A percentile compares a stretch with the other conserved stretches of the same genome.
Conservation (phyloP, 345 rosid genomes). For the Eucalyptus leucophloia region DNA sequence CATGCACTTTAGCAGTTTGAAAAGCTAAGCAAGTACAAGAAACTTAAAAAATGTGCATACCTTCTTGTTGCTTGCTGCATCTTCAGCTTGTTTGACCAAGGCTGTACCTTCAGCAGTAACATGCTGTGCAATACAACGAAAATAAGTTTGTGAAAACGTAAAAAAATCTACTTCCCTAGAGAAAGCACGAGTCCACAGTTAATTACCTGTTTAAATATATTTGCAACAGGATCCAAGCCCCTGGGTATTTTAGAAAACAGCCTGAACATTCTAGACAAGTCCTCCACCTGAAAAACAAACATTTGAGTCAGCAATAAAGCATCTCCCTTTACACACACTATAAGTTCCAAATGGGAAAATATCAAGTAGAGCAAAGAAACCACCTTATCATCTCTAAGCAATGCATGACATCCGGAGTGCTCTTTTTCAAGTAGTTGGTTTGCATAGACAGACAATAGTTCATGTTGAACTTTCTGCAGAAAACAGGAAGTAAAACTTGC, state of each 20-base stretch:
- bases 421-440: slow-evolving; percentile 45
- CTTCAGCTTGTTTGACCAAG: slow-evolving; percentile 66
- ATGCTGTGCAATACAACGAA: slow-evolving; percentile 17
- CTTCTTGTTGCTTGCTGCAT: slow-evolving; percentile 41
- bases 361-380: neutral
- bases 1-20: neutral
- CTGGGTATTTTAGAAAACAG: slow-evolving; percentile 38
- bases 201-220: slow-evolving; percentile 47
- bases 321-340: neutral
- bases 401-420: slow-evolving; percentile 46
- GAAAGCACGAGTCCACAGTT: neutral
- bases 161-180: neutral
- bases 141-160: neutral
- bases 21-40: neutral
- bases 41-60: neutral
- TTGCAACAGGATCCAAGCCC: slow-evolving; percentile 52
- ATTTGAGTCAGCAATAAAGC: neutral
- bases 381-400: slow-evolving; percentile 77
- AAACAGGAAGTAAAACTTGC: neutral
- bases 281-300: slow-evolving; percentile 35
- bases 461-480: slow-evolving; percentile 45
- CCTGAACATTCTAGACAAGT: slow-evolving; percentile 69
- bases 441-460: slow-evolving; percentile 28
- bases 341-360: neutral
- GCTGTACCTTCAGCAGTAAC: slow-evolving; percentile 61